phyloP scores from a whole-genome alignment of 2,329 filamentous ascomycete species.

The Passalora sequoiae region DNA sequence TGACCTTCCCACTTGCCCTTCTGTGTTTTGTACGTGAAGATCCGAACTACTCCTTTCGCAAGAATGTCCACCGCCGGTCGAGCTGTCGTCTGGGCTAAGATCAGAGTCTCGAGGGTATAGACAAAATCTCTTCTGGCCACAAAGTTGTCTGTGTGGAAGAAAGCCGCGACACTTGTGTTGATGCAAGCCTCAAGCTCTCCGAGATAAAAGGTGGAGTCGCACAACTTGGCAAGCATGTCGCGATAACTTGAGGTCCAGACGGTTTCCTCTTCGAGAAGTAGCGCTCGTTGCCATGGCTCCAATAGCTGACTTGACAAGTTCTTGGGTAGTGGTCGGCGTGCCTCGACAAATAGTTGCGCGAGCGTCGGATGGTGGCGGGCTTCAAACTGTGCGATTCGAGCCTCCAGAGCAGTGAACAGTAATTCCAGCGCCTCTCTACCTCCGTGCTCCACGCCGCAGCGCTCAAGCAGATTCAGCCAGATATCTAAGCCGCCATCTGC shows the following conservation, averaged over 20 bases:
- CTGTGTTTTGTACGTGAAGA: conserved; percentile 23
- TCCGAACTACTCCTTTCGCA: conserved; percentile 18
- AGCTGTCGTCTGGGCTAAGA: conserved; percentile 11
- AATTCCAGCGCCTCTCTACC: conserved; percentile 14
- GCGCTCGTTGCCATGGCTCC: conserved; percentile 19
- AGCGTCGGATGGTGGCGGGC: conserved; percentile 19
- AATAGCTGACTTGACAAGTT: conserved; percentile 16
- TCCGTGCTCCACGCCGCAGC: conserved; percentile 10
- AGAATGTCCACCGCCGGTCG: conserved; percentile 16
- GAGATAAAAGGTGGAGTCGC: conserved; percentile 16
- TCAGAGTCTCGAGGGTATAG: conserved; percentile 14
- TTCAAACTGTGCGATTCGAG: conserved; percentile 16
- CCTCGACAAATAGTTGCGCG: conserved; percentile 24
- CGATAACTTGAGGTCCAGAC: conserved; percentile 20
- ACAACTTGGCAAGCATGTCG: conserved; percentile 16
- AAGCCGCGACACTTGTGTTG: conserved; percentile 18
- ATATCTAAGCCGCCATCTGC: conserved; percentile 15
- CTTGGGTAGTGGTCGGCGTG: conserved; percentile 17
- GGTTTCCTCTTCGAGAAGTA: conserved; percentile 22
- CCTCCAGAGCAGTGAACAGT: conserved; percentile 15
- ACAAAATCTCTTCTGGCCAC: conserved; percentile 19
- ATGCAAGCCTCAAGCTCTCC: conserved; percentile 21
- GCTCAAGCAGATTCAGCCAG: conserved; percentile 15
- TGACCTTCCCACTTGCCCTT: conserved; percentile 24
- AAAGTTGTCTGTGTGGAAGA: conserved; percentile 18